Conservation (phyloP, 352 stramenopile genomes). For the Pythium rhizo-oryzae region DNA sequence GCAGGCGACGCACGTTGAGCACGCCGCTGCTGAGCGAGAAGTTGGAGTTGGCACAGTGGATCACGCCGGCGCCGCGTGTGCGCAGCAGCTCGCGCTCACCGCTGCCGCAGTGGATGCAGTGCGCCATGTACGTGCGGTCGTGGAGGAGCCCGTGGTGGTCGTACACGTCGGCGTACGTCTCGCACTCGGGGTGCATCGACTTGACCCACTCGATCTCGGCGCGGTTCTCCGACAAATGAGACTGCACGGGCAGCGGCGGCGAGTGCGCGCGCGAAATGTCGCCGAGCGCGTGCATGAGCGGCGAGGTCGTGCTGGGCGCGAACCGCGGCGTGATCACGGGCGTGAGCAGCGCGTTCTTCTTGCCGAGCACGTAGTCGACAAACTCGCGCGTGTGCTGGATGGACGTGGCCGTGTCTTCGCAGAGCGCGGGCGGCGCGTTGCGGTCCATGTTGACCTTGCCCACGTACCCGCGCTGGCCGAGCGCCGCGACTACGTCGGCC, state of each 20-base stretch:
- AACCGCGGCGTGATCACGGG: conserved; percentile 95
- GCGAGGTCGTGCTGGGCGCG: conserved; percentile 85
- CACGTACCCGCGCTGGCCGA: conserved; percentile 90
- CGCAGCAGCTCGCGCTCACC: conserved; percentile 77
- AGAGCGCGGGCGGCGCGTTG: conserved; percentile 81
- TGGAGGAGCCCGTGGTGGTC: conserved; percentile 88
- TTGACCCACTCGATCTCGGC: conserved; percentile 90
- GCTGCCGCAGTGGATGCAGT: conserved; percentile 90
- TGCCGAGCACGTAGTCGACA: conserved; percentile 82
- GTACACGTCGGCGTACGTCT: conserved; percentile 83
- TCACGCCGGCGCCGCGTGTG: conserved; percentile 73
- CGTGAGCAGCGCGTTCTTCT: conserved; percentile 76
- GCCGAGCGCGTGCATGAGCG: conserved; percentile 83
- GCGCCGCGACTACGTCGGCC: conserved; percentile 77
- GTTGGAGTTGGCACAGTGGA: conserved; percentile 96
- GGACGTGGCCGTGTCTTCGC: conserved; percentile 86
- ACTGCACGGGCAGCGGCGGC: conserved; percentile 85
- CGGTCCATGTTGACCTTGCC: conserved; percentile 98
- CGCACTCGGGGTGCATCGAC: conserved; percentile 78
- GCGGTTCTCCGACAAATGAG: conserved; percentile 90
- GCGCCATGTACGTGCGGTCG: conserved; percentile 93
- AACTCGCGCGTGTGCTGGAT: conserved; percentile 88
- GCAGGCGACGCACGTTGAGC: conserved; percentile 74
- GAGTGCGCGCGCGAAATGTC: conserved; percentile 80
- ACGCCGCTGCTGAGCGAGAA: conserved; percentile 92